Evolutionary conservation across 2,329 filamentous ascomycete genomes (phyloP), one percentile per base, ranked within the genome.

Genomic region (Cryphonectria radicalis): DNA sequence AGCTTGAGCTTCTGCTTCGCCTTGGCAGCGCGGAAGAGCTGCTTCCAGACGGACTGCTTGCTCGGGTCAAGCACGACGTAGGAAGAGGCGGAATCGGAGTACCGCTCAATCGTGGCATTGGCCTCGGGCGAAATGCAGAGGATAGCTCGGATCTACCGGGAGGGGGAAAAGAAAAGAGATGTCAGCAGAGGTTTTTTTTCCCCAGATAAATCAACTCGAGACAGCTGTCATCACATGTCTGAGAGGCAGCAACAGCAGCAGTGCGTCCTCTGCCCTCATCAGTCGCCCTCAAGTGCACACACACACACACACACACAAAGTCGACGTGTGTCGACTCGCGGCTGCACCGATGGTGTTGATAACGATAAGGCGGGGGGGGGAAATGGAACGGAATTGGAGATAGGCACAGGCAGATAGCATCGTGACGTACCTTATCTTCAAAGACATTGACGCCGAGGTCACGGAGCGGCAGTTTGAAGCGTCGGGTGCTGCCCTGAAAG

Each of bases 1-100:
- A 99, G 89, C 82, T 96, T 95, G 76, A 99, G 91, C 90, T 98
- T 99, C 75, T 95, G 90, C 87, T 99, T 99, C 53, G 96, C 96
- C 86, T 98, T 99, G 74, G 96, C 96, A 75, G 96, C 96, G 77
- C 96, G 92, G 80, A 96, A 95, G 59, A 99, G 91, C 80, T 98
- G 96, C 86, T 98, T 98, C 87, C 97, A 99, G 78, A 97, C 93
- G 63, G 93, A 87, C 11, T 88, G 83, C 78, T 97, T 97, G 79
- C 86, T 86, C 73, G 90, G 85, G 80, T 97, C 92, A 72, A 99
- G 91, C 62, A 88, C 86, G 75, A 98, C 89, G 82, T 92, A 98
- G 74, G 90, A 86, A 63, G 87, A 92, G 75, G 94, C 93, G 75
- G 94, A 98, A 82, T 99, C 96, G 75, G 96, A 98, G 84, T 94